A percentile compares a stretch with the other conserved stretches of the same genome.
phyloP scores from a whole-genome alignment of 2,329 filamentous ascomycete species.

The Ustilaginoidea virens region DNA sequence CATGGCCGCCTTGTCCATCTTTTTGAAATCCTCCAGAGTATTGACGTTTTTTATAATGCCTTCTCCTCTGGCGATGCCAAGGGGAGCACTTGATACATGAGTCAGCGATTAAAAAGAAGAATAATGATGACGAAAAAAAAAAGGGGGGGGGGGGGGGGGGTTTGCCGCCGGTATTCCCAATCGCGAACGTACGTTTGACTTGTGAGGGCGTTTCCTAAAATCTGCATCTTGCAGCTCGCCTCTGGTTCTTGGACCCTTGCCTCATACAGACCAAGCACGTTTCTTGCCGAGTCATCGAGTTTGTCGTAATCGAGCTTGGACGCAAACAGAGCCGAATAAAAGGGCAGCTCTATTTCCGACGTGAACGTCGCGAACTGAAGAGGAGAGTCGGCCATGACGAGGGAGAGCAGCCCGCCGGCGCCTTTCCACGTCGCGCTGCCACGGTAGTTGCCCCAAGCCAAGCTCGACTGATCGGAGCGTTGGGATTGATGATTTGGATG shows the following conservation, averaged over 20 bases:
- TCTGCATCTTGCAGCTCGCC: conserved; percentile 75
- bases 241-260: conserved; percentile 59
- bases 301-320: conserved; percentile 96
- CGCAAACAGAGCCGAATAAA: conserved; percentile 83
- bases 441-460: no score
- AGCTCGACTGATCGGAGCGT: no score
- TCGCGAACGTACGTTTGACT: conserved; percentile 56
- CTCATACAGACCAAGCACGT: conserved; percentile 79
- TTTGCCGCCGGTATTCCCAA: no score
- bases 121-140: no score
- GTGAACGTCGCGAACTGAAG: conserved; percentile 73
- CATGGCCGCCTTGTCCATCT: conserved; percentile 63
- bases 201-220: conserved; percentile 73
- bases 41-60: conserved; percentile 94
- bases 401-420: no score
- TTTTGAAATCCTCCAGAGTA: conserved; percentile 84
- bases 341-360: conserved; percentile 88
- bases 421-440: no score
- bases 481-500: no score
- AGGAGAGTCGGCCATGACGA: conserved; percentile 33
- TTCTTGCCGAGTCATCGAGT: conserved; percentile 82
- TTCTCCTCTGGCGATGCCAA: conserved; percentile 65
- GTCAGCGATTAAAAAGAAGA: conserved; percentile 1
- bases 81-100: conserved; percentile 37
- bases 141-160: no score